phyloP scores from a whole-genome alignment of 2,329 filamentous ascomycete genomes.

The Penicillium sp. region DNA sequence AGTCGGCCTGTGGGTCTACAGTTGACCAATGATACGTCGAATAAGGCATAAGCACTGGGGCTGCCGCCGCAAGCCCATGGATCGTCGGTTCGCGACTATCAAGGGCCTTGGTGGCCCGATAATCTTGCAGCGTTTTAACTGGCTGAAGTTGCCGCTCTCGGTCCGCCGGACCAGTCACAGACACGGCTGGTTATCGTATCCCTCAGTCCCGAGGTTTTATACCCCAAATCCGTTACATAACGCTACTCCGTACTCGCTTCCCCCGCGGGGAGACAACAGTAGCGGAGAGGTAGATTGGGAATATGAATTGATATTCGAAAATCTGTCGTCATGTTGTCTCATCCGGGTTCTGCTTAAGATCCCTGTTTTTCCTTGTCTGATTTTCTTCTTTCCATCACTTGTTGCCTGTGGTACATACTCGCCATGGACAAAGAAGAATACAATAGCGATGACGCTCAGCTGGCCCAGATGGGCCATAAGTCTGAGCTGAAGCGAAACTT shows the following conservation, averaged over 20 bases:
- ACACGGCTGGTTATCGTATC: conserved; percentile 11
- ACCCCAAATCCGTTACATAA: conserved; percentile 28
- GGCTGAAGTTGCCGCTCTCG: conserved; percentile 13
- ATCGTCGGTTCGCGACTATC: conserved; percentile 6
- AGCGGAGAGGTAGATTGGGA: conserved; percentile 5
- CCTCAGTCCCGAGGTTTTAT: not conserved
- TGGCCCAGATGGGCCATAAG: conserved; percentile 57
- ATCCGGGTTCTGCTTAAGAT: conserved; percentile 1
- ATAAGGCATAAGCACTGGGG: conserved; percentile 11
- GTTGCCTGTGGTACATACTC: conserved; percentile 1
- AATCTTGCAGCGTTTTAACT: conserved; percentile 5
- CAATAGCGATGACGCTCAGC: conserved; percentile 46
- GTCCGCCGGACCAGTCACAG: conserved; percentile 9
- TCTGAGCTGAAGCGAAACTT: conserved; percentile 59
- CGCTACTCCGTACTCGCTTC: conserved; percentile 2
- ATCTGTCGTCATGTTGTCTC: conserved; percentile 11
- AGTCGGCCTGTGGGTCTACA: not conserved
- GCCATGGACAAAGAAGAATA: conserved; percentile 15
- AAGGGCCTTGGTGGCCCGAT: not conserved
- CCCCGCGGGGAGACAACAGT: conserved; percentile 11
- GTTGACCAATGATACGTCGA: not conserved
- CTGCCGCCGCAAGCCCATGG: conserved; percentile 6
- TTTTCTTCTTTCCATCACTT: conserved; percentile 2
- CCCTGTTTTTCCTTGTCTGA: not conserved
- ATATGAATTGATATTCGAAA: conserved; percentile 16